These are phyloP conservation scores for Fusarium graminum DNA, from an alignment of 2,329 filamentous ascomycete genomes.

Conservation along the genomic window DNA sequence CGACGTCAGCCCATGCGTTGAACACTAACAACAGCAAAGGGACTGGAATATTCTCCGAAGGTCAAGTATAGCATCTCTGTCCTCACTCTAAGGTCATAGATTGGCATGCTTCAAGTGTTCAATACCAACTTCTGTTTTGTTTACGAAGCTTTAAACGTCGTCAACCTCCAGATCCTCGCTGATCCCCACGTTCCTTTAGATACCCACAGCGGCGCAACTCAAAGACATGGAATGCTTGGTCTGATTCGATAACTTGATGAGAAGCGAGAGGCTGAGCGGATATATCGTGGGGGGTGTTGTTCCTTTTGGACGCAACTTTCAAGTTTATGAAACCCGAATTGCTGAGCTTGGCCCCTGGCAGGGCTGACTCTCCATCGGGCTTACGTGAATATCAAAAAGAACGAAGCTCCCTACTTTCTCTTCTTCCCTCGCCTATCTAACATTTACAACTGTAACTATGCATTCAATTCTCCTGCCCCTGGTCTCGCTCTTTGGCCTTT, in stretches of 20 bases:
- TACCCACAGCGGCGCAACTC: background rate
- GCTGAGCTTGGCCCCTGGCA: background rate
- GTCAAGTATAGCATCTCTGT: background rate
- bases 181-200: background rate
- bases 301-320: background rate
- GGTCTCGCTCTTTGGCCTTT: conserved; percentile 4
- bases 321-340: background rate
- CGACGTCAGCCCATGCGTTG: too few relatives aligned
- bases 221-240: background rate
- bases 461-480: conserved; percentile 61
- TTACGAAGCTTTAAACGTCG: background rate
- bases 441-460: conserved; percentile 47
- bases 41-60: background rate
- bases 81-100: too few relatives aligned
- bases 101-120: background rate
- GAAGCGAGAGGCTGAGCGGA: background rate
- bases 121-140: background rate
- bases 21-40: background rate
- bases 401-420: background rate
- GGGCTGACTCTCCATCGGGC: background rate
- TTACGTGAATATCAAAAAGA: conserved; percentile 10
- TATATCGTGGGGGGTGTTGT: background rate
- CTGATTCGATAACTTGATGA: background rate
- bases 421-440: background rate
- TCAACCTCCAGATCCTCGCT: background rate